Percentiles rank a stretch among this genome's conserved stretches.
Evolutionary conservation across 2,329 filamentous ascomycete species (phyloP).

Genomic region (Colletotrichum caudatum): DNA sequence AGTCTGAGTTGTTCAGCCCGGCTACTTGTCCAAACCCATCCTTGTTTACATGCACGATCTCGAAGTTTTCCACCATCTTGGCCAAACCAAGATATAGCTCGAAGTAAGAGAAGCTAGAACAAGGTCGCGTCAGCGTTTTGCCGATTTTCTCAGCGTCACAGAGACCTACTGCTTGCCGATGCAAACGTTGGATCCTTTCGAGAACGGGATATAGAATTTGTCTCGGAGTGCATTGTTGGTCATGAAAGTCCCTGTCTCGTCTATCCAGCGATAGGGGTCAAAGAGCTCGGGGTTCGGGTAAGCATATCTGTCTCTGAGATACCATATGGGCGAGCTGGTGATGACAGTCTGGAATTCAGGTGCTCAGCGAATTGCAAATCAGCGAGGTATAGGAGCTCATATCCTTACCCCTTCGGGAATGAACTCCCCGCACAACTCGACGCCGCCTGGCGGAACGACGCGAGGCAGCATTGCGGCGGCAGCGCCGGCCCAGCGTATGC

Average conservation of each 20-base stretch:
- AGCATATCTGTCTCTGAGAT: constrained; percentile 45
- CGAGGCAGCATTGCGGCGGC: constrained; percentile 48
- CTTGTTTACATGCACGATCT: not conserved
- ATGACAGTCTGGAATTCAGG: no score
- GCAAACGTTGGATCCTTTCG: constrained; percentile 47
- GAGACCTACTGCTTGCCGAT: constrained; percentile 47
- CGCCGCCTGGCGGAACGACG: constrained; percentile 44
- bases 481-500: constrained; percentile 46
- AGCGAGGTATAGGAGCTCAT: constrained; percentile 8
- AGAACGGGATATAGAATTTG: constrained; percentile 48
- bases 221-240: constrained; percentile 44
- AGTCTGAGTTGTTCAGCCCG: constrained; percentile 19
- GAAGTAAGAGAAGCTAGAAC: constrained; percentile 21
- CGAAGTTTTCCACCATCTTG: constrained; percentile 2
- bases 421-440: constrained; percentile 44
- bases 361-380: constrained; percentile 47
- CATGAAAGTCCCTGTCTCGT: constrained; percentile 16
- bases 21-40: not conserved
- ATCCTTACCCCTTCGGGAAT: constrained; percentile 45
- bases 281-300: constrained; percentile 46
- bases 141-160: not conserved
- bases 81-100: constrained; percentile 2
- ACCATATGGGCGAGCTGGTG: no score
- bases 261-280: constrained; percentile 47
- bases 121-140: not conserved